Conservation (phyloP, 2,329 filamentous ascomycete genomes). For the Neopestalotiopsis sp. region DNA sequence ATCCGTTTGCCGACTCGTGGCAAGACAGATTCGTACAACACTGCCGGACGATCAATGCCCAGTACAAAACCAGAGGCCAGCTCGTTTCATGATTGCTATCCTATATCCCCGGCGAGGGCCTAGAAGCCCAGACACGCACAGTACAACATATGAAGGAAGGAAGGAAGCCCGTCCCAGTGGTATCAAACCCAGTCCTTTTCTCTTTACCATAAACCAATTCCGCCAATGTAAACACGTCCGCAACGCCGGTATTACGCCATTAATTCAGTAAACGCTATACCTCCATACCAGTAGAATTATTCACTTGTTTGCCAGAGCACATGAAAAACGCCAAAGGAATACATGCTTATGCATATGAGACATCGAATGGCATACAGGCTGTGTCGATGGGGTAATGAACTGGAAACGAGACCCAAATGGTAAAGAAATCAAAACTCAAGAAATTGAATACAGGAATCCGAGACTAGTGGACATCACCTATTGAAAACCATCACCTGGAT, state of each 20-base stretch:
- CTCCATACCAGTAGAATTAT: no score
- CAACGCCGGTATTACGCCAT: not conserved
- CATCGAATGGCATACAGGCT: no score
- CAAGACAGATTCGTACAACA: not conserved
- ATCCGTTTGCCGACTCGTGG: not conserved
- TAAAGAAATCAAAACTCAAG: not conserved
- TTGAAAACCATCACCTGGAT: not conserved
- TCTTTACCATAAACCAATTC: not conserved
- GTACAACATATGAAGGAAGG: not conserved
- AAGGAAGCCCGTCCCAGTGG: not conserved
- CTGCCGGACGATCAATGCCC: not conserved
- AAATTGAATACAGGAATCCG: not conserved
- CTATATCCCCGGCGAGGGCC: not conserved
- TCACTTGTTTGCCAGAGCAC: no score
- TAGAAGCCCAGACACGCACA: not conserved
- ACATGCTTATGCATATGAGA: no score
- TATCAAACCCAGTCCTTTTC: conserved; percentile 9
- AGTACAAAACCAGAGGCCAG: conserved; percentile 3
- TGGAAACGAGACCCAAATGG: no score
- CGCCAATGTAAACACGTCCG: not conserved
- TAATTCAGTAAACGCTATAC: no score
- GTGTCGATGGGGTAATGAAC: no score
- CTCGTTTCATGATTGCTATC: not conserved
- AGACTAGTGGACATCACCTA: not conserved
- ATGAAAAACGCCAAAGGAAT: no score